Conservation (phyloP, 148 eudicot species). For the Polygonum aviculare region DNA sequence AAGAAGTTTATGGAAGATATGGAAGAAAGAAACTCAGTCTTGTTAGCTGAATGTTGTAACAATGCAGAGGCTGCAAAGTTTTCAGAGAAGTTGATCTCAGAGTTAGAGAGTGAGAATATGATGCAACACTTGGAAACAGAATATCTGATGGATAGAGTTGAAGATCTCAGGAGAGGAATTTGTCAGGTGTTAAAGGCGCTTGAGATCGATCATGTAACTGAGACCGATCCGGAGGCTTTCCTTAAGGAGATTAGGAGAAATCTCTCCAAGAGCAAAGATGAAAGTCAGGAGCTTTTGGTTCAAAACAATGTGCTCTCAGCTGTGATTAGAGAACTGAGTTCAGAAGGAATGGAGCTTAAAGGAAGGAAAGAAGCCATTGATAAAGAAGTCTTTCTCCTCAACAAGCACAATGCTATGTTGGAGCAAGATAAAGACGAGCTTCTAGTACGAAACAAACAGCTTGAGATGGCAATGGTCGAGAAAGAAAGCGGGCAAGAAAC, state of each 20-base stretch:
- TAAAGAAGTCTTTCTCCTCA: constrained; percentile 28
- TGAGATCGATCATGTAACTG: constrained; percentile 30
- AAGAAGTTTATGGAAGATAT: constrained; percentile 75
- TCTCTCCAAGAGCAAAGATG: constrained; percentile 42
- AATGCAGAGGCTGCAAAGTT: constrained; percentile 62
- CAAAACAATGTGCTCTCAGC: constrained; percentile 69
- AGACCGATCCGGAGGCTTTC: constrained; percentile 38
- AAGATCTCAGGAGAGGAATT: constrained; percentile 57
- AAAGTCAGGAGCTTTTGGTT: constrained; percentile 49
- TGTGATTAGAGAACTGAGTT: constrained; percentile 47
- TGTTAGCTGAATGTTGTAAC: constrained; percentile 64
- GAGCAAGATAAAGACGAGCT: constrained; percentile 44
- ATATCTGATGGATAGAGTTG: constrained; percentile 58
- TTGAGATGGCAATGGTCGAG: constrained; percentile 27
- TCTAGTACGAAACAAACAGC: constrained; percentile 39
- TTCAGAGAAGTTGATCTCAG: constrained; percentile 69
- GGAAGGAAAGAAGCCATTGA: constrained; percentile 34
- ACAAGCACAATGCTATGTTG: constrained; percentile 29
- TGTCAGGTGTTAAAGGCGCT: constrained; percentile 52
- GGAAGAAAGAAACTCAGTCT: constrained; percentile 67
- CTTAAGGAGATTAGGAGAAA: constrained; percentile 34
- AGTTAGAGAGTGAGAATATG: constrained; percentile 81
- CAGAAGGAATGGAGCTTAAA: constrained; percentile 42
- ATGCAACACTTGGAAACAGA: constrained; percentile 87
- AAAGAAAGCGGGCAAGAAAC: constrained; percentile 26